phyloP scores from a whole-genome alignment of 148 eudicot genomes.

The Fagopyrum homotropicum region DNA sequence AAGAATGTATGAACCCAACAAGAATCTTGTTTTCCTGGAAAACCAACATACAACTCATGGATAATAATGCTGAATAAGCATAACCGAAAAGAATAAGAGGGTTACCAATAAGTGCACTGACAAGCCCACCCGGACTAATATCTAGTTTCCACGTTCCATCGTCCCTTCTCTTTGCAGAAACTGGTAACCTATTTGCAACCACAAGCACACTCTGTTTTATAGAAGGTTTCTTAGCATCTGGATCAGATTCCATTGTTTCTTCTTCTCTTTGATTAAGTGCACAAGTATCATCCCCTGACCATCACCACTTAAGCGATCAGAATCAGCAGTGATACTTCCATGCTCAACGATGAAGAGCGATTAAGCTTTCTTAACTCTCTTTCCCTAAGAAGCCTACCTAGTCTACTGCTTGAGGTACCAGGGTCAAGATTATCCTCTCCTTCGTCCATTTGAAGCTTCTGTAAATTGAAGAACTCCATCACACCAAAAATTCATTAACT shows the following conservation, averaged over 20 bases:
- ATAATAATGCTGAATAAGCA: neutral
- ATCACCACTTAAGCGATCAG: constrained; percentile 23
- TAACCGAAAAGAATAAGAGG: neutral
- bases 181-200: constrained; percentile 72
- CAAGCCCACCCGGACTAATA: constrained; percentile 67
- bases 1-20: too few relatives aligned
- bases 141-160: constrained; percentile 63
- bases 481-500: neutral
- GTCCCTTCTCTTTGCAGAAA: constrained; percentile 47
- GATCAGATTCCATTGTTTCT: constrained; percentile 17
- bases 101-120: constrained; percentile 73
- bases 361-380: constrained; percentile 41
- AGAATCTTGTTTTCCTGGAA: too few relatives aligned
- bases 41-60: neutral
- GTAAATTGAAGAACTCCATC: neutral
- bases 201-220: constrained; percentile 51
- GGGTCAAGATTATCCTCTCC: constrained; percentile 16
- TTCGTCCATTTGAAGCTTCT: constrained; percentile 19
- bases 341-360: constrained; percentile 25
- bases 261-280: constrained; percentile 31
- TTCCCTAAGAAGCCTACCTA: constrained; percentile 49
- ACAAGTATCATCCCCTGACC: constrained; percentile 36
- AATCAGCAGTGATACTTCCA: constrained; percentile 12
- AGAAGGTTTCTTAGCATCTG: constrained; percentile 13
- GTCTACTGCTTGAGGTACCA: constrained; percentile 29